Conservation (phyloP, 106 monocot species). For the Phalaenopsis equestris region DNA sequence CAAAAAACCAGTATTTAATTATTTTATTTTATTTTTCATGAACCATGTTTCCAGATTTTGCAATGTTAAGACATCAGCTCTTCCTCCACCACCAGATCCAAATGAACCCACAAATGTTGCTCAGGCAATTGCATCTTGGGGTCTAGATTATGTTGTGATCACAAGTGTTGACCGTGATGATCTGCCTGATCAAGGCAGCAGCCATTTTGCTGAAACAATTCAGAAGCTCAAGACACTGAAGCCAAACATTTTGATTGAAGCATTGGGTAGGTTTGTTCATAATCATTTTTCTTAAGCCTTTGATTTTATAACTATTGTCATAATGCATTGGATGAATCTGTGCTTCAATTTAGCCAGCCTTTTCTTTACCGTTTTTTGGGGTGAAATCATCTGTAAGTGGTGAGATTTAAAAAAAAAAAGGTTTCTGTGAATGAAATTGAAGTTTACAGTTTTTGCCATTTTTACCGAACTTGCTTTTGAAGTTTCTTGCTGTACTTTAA, state of each 20-base stretch:
- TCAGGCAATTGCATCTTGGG: slow-evolving; percentile 83
- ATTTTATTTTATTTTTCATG: background rate
- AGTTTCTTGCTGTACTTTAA: too few species aligned
- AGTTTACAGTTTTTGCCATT: background rate
- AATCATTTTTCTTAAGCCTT: background rate
- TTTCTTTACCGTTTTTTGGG: background rate
- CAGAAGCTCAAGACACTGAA: slow-evolving; percentile 58
- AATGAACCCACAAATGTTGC: slow-evolving; percentile 80
- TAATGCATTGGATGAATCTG: background rate
- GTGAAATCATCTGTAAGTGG: background rate
- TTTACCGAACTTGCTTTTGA: background rate
- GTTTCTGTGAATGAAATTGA: background rate
- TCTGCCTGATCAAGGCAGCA: slow-evolving; percentile 81
- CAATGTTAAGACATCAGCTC: slow-evolving; percentile 78
- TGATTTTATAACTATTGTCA: background rate
- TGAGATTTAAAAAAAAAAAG: background rate
- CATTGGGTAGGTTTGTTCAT: slow-evolving; percentile 52
- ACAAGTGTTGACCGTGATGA: slow-evolving; percentile 91
- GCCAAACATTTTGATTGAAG: slow-evolving; percentile 73
- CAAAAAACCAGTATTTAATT: background rate
- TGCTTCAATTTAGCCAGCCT: background rate
- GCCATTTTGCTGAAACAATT: slow-evolving; percentile 76
- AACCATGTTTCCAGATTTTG: slow-evolving; percentile 52
- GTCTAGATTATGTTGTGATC: slow-evolving; percentile 79
- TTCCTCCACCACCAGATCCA: slow-evolving; percentile 78